Percentiles rank a stretch among this genome's conserved stretches.
phyloP scores from a whole-genome alignment of 805 yeast species.

The Pichia kluyveri region DNA sequence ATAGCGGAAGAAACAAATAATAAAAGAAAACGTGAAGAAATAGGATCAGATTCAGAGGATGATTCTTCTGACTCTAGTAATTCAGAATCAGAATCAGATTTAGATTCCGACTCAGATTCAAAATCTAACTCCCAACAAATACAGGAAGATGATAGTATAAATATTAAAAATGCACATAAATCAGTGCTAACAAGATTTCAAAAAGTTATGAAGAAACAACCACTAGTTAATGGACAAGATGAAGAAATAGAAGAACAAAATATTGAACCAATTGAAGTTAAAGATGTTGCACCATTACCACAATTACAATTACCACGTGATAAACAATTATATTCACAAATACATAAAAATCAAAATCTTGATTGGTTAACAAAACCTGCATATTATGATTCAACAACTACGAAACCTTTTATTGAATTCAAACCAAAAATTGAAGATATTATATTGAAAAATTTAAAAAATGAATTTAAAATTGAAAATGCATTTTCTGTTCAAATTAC shows the following conservation, averaged over 20 bases:
- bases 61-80: not conserved
- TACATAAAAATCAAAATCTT: constrained; percentile 29
- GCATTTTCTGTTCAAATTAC: constrained; percentile 77
- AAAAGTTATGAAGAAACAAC: constrained; percentile 27
- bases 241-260: constrained; percentile 13
- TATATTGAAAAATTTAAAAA: constrained; percentile 37
- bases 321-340: constrained; percentile 27
- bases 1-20: constrained; percentile 25
- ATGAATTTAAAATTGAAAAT: constrained; percentile 32
- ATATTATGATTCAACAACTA: constrained; percentile 40
- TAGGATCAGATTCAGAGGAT: not conserved
- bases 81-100: constrained; percentile 4
- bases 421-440: constrained; percentile 31
- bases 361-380: constrained; percentile 65
- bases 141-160: constrained; percentile 6
- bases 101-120: constrained; percentile 1
- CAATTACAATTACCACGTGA: constrained; percentile 68
- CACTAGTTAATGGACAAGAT: constrained; percentile 11
- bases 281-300: constrained; percentile 66
- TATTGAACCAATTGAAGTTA: constrained; percentile 20
- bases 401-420: constrained; percentile 41
- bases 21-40: constrained; percentile 6
- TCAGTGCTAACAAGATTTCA: constrained; percentile 47
- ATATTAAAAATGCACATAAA: constrained; percentile 29
- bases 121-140: not conserved